Evolutionary conservation across 148 eudicot genomes (phyloP).

Genomic region (Rhododendron griersonianum): DNA sequence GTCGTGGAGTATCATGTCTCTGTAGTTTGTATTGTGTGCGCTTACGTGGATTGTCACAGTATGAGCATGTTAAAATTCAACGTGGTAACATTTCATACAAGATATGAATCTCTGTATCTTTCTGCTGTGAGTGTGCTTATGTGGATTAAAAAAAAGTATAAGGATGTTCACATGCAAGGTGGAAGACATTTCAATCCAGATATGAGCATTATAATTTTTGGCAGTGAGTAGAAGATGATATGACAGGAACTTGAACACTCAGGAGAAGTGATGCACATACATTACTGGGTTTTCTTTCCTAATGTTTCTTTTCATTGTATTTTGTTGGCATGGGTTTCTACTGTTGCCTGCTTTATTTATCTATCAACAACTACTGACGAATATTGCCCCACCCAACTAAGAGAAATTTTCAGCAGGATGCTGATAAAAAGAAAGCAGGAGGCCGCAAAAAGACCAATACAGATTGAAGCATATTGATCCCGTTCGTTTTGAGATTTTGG

Average conservation of each 20-base stretch:
- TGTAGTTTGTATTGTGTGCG: not conserved
- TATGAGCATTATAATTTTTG: not conserved
- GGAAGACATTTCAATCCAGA: not conserved
- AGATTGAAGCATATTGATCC: not conserved
- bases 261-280: not conserved
- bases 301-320: not conserved
- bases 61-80: not conserved
- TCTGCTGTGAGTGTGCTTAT: not conserved
- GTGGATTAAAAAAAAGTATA: not conserved
- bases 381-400: not conserved
- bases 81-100: not conserved
- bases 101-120: not conserved
- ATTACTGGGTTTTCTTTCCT: not conserved
- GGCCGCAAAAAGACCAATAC: not conserved
- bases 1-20: not conserved
- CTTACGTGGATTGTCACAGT: not conserved
- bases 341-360: not conserved
- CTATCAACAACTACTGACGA: not conserved
- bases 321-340: not conserved
- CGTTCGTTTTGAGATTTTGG: too few species aligned
- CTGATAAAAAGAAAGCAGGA: not conserved
- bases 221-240: not conserved
- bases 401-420: not conserved
- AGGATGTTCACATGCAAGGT: not conserved
- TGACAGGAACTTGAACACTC: not conserved